Base-by-base conservation (phyloP, 805 yeast genomes). In the Millerozyma acaciae region DNA sequence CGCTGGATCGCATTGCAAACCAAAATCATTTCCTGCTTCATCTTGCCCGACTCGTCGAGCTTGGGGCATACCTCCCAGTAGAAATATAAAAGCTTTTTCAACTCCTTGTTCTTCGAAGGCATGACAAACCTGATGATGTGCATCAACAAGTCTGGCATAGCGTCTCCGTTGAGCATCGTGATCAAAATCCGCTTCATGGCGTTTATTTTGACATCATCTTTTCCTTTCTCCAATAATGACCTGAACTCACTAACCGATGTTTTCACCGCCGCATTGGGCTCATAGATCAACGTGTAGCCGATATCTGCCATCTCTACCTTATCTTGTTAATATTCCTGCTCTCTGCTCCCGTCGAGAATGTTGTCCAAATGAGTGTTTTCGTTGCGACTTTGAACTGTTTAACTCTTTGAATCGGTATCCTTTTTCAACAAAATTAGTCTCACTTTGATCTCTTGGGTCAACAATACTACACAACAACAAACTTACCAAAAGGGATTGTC, bases 61-160 rank as follows among this genome's bases (percentile, higher is more conserved):
- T 94, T 94, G 35, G 96, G 94, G 55, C 96, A 94, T 36, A 90
- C 86, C 62, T 93, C 99, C 97, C 97, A 93, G 68, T 93, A 93
- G 51, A 87, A 85, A 53, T 90, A 93, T 43, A 94, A 70, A 55
- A 93, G 71, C 62, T 89, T 93, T 72, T 93, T 93, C 62, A 94
- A 76, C 50, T 80, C 84, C 63, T 93, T 94, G 63, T 81, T 78
- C 52, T 73, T 84, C 12, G 96, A 85, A 10, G 99, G 98, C 97
- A 93, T 88, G 38, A 94, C 90, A 53, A 86, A 94, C 53, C 98
- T 80, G 52, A 93, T 90, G 47, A 93, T 85, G 57, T 89, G 96
- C 98, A 93, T 93, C 62, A 93, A 75, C 45, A 93, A 68, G 38
- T 84, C 93, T 12, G 96, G 94, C 79, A 90, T 70, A 38, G 94